Conservation (phyloP, 805 yeast species). For the Wickerhamiella azymoides region DNA sequence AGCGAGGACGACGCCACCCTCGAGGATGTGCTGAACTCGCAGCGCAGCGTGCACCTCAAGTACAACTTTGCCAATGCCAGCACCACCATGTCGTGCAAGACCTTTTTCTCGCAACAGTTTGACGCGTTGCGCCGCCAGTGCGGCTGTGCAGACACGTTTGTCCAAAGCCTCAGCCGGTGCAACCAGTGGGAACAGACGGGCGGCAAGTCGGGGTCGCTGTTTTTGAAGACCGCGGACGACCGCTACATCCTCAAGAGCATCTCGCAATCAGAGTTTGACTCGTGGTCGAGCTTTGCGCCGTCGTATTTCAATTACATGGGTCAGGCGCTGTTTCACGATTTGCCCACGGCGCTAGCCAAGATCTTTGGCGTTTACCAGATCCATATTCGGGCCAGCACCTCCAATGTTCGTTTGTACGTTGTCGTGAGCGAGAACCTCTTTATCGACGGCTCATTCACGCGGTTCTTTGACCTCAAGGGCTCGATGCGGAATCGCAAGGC, state of each 20-base stretch:
- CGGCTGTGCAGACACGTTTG: slow-evolving; percentile 56
- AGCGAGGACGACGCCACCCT: slow-evolving; percentile 23
- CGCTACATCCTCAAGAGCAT: slow-evolving; percentile 81
- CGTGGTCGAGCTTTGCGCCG: slow-evolving; percentile 91
- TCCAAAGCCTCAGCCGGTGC: slow-evolving; percentile 86
- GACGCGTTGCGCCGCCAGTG: slow-evolving; percentile 84
- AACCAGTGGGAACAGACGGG: slow-evolving; percentile 93
- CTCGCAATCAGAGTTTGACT: slow-evolving; percentile 76
- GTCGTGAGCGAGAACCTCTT: slow-evolving; percentile 92
- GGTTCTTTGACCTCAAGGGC: slow-evolving; percentile 93
- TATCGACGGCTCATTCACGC: slow-evolving; percentile 62
- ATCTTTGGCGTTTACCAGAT: slow-evolving; percentile 93
- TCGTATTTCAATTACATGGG: slow-evolving; percentile 92
- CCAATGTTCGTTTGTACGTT: slow-evolving; percentile 73
- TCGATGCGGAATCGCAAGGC: slow-evolving; percentile 97
- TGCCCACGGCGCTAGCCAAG: slow-evolving; percentile 89
- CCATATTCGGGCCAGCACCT: slow-evolving; percentile 63
- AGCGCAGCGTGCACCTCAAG: slow-evolving; percentile 77
- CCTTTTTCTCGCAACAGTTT: slow-evolving; percentile 91
- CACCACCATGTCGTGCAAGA: slow-evolving; percentile 77
- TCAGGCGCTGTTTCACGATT: slow-evolving; percentile 84
- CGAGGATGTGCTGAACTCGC: slow-evolving; percentile 62
- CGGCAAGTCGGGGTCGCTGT: slow-evolving; percentile 92
- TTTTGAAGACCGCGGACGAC: slow-evolving; percentile 82
- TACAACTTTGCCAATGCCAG: slow-evolving; percentile 83